These are phyloP conservation scores for Parasarocladium wereldwijsianum DNA, from an alignment of 2,329 filamentous ascomycete species.

Conservation along the genomic window DNA sequence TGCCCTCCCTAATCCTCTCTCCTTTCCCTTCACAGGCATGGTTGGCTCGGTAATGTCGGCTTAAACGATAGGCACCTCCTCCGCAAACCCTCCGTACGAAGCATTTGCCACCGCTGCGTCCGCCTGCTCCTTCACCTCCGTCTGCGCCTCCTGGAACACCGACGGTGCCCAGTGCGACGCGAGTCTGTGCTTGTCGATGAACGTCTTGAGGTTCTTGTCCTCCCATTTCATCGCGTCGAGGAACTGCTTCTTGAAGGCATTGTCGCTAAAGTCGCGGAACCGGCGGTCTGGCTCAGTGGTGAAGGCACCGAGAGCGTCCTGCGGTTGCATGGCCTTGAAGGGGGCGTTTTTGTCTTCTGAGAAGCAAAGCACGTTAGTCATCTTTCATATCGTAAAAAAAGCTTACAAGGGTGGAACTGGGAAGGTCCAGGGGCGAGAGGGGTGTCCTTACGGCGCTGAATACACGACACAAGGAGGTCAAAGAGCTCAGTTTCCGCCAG, in stretches of 20 bases:
- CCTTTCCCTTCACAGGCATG: too few species aligned
- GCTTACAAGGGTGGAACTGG: too few species aligned
- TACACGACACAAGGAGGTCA: constrained; percentile 48
- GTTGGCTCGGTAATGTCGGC: too few species aligned
- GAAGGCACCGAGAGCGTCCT: constrained; percentile 43
- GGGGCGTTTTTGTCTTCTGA: constrained; percentile 26
- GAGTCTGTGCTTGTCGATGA: constrained; percentile 53
- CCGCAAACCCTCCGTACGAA: too few species aligned
- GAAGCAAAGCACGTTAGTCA: constrained; percentile 16
- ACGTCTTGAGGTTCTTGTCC: constrained; percentile 48
- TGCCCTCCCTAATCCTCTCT: too few species aligned
- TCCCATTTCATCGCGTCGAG: constrained; percentile 59
- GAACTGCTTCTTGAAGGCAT: constrained; percentile 47
- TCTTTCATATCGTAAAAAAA: constrained; percentile 1
- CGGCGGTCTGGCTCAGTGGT: constrained; percentile 46
- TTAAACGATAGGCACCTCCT: too few species aligned
- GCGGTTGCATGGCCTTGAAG: constrained; percentile 32
- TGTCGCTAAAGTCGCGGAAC: constrained; percentile 43
- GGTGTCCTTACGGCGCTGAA: constrained; percentile 44
- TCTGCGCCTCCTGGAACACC: constrained; percentile 22
- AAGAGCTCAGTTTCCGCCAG: constrained; percentile 55
- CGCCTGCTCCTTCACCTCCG: constrained; percentile 16
- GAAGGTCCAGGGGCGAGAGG: not conserved
- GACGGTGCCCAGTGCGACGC: constrained; percentile 49
- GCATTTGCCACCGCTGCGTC: too few species aligned